Evolutionary conservation across 2,329 filamentous ascomycete genomes (phyloP), one percentile per base, ranked within the genome.

Genomic region (Arthrinium puccinioides): DNA sequence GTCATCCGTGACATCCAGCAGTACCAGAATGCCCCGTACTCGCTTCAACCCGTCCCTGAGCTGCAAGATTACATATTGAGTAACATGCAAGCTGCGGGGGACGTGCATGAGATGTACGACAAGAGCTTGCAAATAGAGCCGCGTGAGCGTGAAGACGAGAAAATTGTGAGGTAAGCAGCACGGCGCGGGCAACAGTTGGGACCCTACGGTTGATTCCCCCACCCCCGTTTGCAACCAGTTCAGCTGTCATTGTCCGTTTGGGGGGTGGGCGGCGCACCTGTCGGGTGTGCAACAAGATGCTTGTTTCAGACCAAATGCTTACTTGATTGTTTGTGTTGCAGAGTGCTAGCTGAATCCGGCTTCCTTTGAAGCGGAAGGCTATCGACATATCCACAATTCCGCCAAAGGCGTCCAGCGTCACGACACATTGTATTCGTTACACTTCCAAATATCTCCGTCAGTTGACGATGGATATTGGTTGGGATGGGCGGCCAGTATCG

Each of bases 31-130:
- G 87, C 94, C 43, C 88, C 88, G n/a, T 98, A 97, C 59, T 82
- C 85, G 7, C 69, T 98, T 36, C 86, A 94, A 56, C 76, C 88
- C 1, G 90, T 98, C 13, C 76, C 82, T 2, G 92, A 97, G 63
- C 70, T 98, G 48, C 90, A 97, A 59, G 89, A 97, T 50, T 98
- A 97, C 63, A 95, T 98, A 48, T 66, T 96, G 49, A 89, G 82
- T 60, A 96, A 97, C 60, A 94, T 97, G 85, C 84, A 94, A 65
- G 84, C 83, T 21, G 90, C 92, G 4, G 86, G 88, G 36, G 90
- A 97, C 60, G 92, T 98, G 45, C 89, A 97, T 61, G 90, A 97
- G 70, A 97, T 97, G 92, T 98, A 97, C 69, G 89, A 97, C 63
- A 89, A 89, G 72, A 95, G 88, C 66, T 70, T 98, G 65, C 75